Evolutionary conservation across 139 green algal genomes (phyloP), one percentile per base, ranked within the genome.

Genomic region (Coccomyxa sp.): DNA sequence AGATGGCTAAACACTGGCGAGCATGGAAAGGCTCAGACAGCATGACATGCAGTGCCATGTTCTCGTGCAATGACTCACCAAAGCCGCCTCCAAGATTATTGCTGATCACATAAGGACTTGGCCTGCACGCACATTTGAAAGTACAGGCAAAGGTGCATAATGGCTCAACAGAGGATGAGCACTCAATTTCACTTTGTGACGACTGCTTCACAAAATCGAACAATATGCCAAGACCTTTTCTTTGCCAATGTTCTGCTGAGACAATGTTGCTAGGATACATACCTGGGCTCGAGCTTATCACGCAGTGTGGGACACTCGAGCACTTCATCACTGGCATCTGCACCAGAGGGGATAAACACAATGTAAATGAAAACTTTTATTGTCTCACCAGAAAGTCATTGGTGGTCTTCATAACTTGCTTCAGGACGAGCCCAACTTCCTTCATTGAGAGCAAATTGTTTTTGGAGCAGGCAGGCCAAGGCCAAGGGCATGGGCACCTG

Each of bases 41-140:
- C 51, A n/a, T 77, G 74, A 77, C 75, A 81, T 51, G 38, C 38
- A 51, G 38, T 51, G 38, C 17, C 51, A 81, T 30, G 51, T 25
- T 21, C 51, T 3, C 17, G 21, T 28, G 4, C 58, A 18, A n/a
- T 3, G 77, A n/a, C 91, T 79, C 81, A 93, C 90, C 93, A 84
- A 98, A 98, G 28, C 94, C 95, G 38, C 94, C 95, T 13, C 95
- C 94, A 85, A 94, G 96, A 85, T 98, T 95, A 82, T 94, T 92
- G 82, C 93, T 66, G 59, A n/a, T 51, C 13, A 81, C 59, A 74
- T 79, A 85, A 23, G 86, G 81, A 58, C 83, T 87, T 13, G 79
- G 59, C 17, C 81, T 88, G 82, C 71, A 81, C 13, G 15, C 76
- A 79, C 45, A 63, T 60, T 76, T 12, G 17, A 21, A 28, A 31